A percentile compares a stretch with the other conserved stretches of the same genome.
These are phyloP conservation scores for Chenopodium quinoa DNA, from an alignment of 148 eudicot species.

Conservation along the genomic window DNA sequence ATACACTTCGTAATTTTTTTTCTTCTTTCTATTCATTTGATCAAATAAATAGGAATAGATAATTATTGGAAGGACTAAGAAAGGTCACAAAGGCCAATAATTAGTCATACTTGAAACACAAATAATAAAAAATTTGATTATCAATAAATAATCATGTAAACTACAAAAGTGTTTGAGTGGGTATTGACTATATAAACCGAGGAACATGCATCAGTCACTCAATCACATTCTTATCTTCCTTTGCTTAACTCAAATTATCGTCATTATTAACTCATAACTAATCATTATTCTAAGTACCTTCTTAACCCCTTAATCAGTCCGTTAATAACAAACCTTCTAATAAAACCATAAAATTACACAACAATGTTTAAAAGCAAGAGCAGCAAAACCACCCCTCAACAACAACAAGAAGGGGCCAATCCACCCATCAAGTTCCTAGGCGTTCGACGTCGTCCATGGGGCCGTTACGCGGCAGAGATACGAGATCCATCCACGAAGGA, in stretches of 20 bases:
- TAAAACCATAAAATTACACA: not conserved
- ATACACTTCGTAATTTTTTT: too few species aligned
- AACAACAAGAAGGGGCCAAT: not conserved
- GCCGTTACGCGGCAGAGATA: slow-evolving; percentile 59
- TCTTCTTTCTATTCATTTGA: not conserved
- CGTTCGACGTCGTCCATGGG: slow-evolving; percentile 56
- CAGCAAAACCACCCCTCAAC: slow-evolving; percentile 15
- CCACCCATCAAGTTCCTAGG: slow-evolving; percentile 47
- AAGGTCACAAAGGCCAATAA: slow-evolving; percentile 15
- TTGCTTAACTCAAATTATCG: slow-evolving; percentile 19
- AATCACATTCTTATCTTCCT: slow-evolving; percentile 4
- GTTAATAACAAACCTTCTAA: not conserved
- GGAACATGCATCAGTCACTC: slow-evolving; percentile 30
- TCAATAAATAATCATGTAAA: not conserved
- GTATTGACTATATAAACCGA: slow-evolving; percentile 24
- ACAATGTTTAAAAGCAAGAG: slow-evolving; percentile 33
- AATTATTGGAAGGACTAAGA: not conserved
- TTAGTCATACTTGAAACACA: not conserved
- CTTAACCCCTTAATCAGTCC: not conserved
- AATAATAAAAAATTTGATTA: not conserved
- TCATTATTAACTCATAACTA: slow-evolving; percentile 8
- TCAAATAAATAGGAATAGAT: not conserved
- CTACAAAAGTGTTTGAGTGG: not conserved
- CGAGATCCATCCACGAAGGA: slow-evolving; percentile 58
- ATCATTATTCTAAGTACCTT: not conserved